Evolutionary conservation across 169 alveolate species (phyloP).

Genomic region (Cryptosporidium felis): DNA sequence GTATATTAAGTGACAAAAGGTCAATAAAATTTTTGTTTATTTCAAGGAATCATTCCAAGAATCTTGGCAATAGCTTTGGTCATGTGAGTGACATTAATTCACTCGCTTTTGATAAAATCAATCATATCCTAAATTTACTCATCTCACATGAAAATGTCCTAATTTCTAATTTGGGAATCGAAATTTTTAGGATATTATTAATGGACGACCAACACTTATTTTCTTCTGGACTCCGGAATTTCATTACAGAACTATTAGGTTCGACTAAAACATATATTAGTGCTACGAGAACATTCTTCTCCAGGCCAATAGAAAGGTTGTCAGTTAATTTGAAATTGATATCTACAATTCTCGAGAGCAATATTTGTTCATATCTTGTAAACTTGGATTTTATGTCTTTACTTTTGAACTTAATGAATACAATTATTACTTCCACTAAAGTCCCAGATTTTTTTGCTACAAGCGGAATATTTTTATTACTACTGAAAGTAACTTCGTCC

Average conservation of each 20-base stretch:
- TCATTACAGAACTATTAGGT: background rate
- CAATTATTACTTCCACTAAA: no score
- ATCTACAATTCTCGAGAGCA: background rate
- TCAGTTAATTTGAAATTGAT: background rate
- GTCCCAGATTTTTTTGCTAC: background rate
- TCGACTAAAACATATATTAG: background rate
- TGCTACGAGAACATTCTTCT: background rate
- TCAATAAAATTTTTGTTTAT: background rate
- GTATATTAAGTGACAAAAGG: background rate
- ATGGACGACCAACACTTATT: background rate
- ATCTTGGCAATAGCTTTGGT: no score
- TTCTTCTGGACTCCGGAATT: background rate
- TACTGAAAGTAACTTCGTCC: background rate
- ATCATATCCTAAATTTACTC: background rate
- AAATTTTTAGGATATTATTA: background rate
- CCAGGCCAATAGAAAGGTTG: background rate
- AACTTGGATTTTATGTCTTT: background rate
- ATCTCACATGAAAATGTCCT: background rate
- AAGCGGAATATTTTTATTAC: background rate
- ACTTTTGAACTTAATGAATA: no score
- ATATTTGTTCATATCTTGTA: background rate
- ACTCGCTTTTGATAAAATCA: background rate
- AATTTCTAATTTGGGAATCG: constrained; percentile 17
- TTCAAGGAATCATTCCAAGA: background rate
- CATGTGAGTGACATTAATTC: no score